phyloP scores from a whole-genome alignment of 2,329 filamentous ascomycete genomes.

The Zymoseptoria crescenta region DNA sequence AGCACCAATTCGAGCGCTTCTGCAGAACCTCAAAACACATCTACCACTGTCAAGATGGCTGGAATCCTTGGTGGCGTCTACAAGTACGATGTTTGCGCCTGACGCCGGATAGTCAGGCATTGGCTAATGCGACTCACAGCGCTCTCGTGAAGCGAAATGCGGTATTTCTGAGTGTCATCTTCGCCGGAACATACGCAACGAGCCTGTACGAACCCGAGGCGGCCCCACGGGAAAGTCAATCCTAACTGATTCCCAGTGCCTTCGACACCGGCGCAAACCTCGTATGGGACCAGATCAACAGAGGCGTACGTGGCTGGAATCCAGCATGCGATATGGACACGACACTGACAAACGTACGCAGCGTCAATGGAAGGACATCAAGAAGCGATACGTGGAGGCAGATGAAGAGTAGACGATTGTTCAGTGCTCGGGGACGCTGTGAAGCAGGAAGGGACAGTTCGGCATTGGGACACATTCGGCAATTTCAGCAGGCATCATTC shows the following conservation, averaged over 20 bases:
- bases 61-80: constrained; percentile 51
- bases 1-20: not conserved
- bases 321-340: not conserved
- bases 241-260: constrained; percentile 47
- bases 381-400: constrained; percentile 66
- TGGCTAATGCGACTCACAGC: constrained; percentile 45
- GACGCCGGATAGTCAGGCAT: constrained; percentile 6
- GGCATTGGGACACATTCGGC: not conserved
- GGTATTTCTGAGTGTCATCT: constrained; percentile 79
- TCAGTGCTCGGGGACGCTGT: not conserved
- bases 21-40: not conserved
- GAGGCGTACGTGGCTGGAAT: constrained; percentile 62
- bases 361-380: constrained; percentile 99
- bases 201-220: constrained; percentile 62
- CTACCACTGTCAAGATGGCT: constrained; percentile 45
- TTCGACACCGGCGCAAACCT: constrained; percentile 77
- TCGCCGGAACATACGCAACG: constrained; percentile 78
- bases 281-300: constrained; percentile 87
- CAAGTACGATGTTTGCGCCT: constrained; percentile 35
- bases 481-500: not conserved
- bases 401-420: constrained; percentile 51
- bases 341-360: constrained; percentile 38
- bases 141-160: constrained; percentile 78
- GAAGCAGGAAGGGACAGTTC: not conserved
- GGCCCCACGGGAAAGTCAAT: not conserved